Base-by-base conservation (phyloP, 129 eudicot genomes). In the Scalesia atractyloides region DNA sequence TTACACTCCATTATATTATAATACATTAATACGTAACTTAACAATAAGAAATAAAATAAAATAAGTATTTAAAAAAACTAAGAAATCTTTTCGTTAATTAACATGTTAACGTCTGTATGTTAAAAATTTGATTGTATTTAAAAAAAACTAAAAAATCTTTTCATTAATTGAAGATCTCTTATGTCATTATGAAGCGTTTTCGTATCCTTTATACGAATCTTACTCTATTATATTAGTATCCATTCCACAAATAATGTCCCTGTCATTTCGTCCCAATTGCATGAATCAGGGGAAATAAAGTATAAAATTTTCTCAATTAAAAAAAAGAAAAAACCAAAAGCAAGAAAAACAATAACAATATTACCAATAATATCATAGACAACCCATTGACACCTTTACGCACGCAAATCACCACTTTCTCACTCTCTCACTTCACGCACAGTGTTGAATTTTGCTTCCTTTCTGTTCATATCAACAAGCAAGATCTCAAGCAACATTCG, bases 391-490 rank as follows among this genome's bases (percentile, higher is more conserved):
- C 80, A 67, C n/a, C 71, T 63, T 71, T 71, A 15, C 58, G 34
- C 59, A 51, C 79, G 51, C 72, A 64, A 69, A 37, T 68, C n/a
- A 54, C 73, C 34, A 17, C 73, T 75, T 30, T 69, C 26, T 53
- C 62, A 76, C 73, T 44, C 51, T 24, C 73, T 66, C 52, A 53
- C 41, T 19, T 52, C 49, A 22, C 56, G 24, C 56, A 43, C 1
- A 13, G 60, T 46, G 22, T 67, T 67, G 51, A 76, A 76, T 76
- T 66, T 66, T 75, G 79, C 67, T 66, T 70, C 19, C 33, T 37
- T 70, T 65, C 24, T 41, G 39, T 49, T 73, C 16, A 73, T 6
- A 41, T 41, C 46, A 41, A 41, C 46, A 62, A 49, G 62, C 64
- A 30, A 5, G 15, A 54, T 16, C 9, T 17, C 9, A 10, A 34